phyloP scores from a whole-genome alignment of 148 eudicot genomes.

The Rhododendron griersonianum region DNA sequence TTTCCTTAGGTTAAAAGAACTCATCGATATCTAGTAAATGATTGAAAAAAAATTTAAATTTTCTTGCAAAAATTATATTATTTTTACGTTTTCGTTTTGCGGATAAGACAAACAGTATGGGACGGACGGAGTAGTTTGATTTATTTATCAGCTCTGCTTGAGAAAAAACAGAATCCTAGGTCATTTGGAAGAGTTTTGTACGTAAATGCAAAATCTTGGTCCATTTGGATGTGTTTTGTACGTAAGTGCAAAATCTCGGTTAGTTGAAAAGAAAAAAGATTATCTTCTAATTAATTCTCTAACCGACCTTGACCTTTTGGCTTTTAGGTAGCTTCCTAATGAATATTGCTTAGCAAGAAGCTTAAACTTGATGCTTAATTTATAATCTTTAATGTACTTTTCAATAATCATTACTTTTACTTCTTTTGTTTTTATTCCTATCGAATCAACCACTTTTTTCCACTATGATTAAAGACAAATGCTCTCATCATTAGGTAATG shows the following conservation, averaged over 20 bases:
- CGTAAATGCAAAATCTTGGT: not conserved
- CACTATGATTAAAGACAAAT: not conserved
- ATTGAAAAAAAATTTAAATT: too few species aligned
- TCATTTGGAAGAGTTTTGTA: too few species aligned
- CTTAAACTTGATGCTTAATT: conserved; percentile 10
- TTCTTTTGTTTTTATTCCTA: not conserved
- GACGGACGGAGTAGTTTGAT: too few species aligned
- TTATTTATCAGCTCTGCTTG: too few species aligned
- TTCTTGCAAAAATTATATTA: too few species aligned
- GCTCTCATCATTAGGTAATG: not conserved
- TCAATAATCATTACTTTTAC: not conserved
- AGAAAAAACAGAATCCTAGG: too few species aligned
- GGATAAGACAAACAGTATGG: too few species aligned
- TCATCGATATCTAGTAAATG: too few species aligned
- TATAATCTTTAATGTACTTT: not conserved
- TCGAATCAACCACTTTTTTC: not conserved
- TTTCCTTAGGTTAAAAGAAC: too few species aligned
- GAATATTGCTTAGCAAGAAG: not conserved
- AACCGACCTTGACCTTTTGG: not conserved
- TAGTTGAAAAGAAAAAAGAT: not conserved
- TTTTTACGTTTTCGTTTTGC: too few species aligned
- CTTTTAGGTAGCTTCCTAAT: conserved; percentile 6
- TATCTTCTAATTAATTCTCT: not conserved
- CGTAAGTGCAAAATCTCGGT: not conserved
- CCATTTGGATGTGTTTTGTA: too few species aligned